Evolutionary conservation across 306 rosid species (phyloP).

Genomic region (Prunus fruticosa): DNA sequence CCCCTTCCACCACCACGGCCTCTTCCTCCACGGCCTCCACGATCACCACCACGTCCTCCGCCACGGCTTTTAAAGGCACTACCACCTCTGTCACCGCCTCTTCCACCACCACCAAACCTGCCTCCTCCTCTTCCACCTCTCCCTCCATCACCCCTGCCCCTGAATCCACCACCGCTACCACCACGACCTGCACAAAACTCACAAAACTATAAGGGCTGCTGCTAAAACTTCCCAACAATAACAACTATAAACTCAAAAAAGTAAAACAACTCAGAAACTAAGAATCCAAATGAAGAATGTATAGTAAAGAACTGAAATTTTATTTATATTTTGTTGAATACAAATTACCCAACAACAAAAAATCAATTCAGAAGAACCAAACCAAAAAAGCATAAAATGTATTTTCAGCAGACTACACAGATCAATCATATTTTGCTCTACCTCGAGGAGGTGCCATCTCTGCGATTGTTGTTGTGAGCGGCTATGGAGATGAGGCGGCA

Average conservation of each 20-base stretch:
- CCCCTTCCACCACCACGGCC: constrained; percentile 28
- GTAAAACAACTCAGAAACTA: background rate
- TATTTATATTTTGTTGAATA: background rate
- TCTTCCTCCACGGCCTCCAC: constrained; percentile 31
- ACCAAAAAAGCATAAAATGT: background rate
- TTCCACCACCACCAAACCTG: constrained; percentile 21
- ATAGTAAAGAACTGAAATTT: background rate
- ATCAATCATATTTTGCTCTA: background rate
- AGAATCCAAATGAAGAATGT: background rate
- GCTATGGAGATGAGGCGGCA: background rate
- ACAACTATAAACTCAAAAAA: background rate
- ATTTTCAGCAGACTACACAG: background rate
- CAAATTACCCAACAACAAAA: background rate
- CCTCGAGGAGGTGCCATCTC: constrained; percentile 38
- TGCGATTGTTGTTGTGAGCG: background rate
- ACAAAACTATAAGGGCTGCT: background rate
- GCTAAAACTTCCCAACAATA: background rate
- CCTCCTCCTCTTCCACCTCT: constrained; percentile 37
- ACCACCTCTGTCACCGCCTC: constrained; percentile 32
- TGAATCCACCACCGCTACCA: constrained; percentile 48
- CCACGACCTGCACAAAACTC: constrained; percentile 35
- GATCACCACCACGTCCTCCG: constrained; percentile 31
- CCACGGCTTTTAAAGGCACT: constrained; percentile 17
- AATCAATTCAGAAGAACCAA: background rate
- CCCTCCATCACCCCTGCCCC: constrained; percentile 40